Percentiles rank a stretch among this genome's conserved stretches.
Conservation (phyloP, 805 yeast genomes). For the Yarrowia sp. region DNA sequence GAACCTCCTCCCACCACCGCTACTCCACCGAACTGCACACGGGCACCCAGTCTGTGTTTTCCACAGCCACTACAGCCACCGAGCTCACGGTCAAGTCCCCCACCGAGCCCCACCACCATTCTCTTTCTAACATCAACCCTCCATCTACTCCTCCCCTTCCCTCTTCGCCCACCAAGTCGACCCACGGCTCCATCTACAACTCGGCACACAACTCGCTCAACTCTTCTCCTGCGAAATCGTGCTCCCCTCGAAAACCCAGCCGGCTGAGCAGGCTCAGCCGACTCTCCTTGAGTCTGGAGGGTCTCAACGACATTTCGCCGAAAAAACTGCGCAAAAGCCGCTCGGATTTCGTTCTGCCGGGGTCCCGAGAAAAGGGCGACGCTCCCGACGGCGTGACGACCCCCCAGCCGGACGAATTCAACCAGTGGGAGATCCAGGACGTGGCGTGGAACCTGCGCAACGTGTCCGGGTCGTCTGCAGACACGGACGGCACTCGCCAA, state of each 20-base stretch:
- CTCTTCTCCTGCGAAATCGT: constrained; percentile 21
- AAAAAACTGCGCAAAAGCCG: constrained; percentile 30
- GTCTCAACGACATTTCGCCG: constrained; percentile 24
- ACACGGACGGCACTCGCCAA: not conserved
- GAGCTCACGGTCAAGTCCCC: constrained; percentile 21
- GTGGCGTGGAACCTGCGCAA: constrained; percentile 39
- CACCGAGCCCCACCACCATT: not conserved
- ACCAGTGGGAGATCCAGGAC: constrained; percentile 39
- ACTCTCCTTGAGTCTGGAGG: constrained; percentile 15
- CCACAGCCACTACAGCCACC: constrained; percentile 10
- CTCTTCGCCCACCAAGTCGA: constrained; percentile 8
- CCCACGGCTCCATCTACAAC: constrained; percentile 30
- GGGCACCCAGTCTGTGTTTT: constrained; percentile 20
- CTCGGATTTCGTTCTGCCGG: constrained; percentile 6
- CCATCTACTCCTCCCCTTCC: not conserved
- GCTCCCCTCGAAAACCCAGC: constrained; percentile 19
- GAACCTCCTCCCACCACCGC: not conserved
- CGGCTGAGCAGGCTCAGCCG: constrained; percentile 33
- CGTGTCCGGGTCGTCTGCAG: constrained; percentile 36
- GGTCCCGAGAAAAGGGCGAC: not conserved
- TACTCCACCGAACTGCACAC: constrained; percentile 6
- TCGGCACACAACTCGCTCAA: constrained; percentile 19
- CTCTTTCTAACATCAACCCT: not conserved
- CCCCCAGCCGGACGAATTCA: constrained; percentile 31
- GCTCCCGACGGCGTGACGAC: not conserved